Percentiles rank a stretch among this genome's conserved stretches.
Evolutionary conservation across 2,329 filamentous ascomycete species (phyloP).

Genomic region (Pseudonectria foliicola): DNA sequence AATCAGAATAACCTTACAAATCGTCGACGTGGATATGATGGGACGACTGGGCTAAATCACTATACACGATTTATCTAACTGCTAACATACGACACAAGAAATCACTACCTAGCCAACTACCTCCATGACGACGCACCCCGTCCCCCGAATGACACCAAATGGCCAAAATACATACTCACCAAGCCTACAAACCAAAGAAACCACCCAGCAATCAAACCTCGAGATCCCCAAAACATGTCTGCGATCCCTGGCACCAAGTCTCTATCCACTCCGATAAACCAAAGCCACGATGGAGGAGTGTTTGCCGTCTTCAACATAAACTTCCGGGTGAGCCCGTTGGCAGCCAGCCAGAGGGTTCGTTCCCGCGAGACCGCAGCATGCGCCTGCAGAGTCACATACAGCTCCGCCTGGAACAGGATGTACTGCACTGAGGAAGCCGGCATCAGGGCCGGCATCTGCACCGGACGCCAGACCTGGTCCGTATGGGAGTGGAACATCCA

Average conservation of each 20-base stretch:
- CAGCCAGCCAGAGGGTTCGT: constrained; percentile 22
- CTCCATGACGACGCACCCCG: too few relatives aligned
- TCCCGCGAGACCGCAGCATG: constrained; percentile 16
- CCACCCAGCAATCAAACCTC: constrained; percentile 3
- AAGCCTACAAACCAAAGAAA: neutral
- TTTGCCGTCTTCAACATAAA: constrained; percentile 17
- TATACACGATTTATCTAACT: too few relatives aligned
- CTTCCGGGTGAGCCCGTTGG: constrained; percentile 24
- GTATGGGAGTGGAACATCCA: too few relatives aligned
- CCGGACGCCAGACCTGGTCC: too few relatives aligned
- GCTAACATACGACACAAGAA: too few relatives aligned
- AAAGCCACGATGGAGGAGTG: constrained; percentile 2
- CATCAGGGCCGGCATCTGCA: neutral
- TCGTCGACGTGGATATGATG: too few relatives aligned
- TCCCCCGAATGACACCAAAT: too few relatives aligned
- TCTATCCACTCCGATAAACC: constrained; percentile 5
- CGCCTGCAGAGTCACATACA: constrained; percentile 9
- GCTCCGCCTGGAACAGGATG: constrained; percentile 3
- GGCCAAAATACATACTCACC: neutral
- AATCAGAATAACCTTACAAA: too few relatives aligned
- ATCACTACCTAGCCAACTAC: too few relatives aligned
- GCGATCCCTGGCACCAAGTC: neutral
- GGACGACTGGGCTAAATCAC: too few relatives aligned
- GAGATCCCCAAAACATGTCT: neutral
- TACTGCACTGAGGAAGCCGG: neutral